Base-by-base conservation (phyloP, 2,329 filamentous ascomycete genomes). In the Diaporthe aspalathi region DNA sequence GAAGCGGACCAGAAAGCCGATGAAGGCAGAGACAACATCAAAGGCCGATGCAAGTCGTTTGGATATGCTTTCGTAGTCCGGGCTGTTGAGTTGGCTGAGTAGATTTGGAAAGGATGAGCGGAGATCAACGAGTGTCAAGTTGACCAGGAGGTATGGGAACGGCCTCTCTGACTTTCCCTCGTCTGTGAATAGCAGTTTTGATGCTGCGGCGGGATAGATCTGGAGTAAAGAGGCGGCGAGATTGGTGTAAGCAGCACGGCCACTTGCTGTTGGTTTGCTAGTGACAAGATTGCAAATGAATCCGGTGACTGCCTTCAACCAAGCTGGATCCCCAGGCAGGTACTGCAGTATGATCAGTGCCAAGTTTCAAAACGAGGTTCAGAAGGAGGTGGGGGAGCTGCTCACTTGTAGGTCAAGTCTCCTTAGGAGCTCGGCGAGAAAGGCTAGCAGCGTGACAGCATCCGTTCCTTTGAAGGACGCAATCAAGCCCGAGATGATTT, bases 61-160 rank as follows among this genome's bases (percentile, higher is more conserved):
- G 1, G 90, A 86, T 9, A 80, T 84, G 20, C 79, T 76, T 2
- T 81, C 77, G 75, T 93, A 92, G 2, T 82, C 81, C 1, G 85
- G 81, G 29, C 81, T 84, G 76, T 90, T 90, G 70, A 92, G 84
- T 68, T 87, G 83, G 52, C 85, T 83, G 2, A 92, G 82, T 1
- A 93, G 83, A 3, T 85, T 82, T 1, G 91, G 91, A 29, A 90
- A 83, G 0, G 89, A 89, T 16, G 90, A 87, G 50, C 89, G 87
- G 32, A 93, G 83, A 76, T 93, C 91, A 70, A 92, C 88, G 43
- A 92, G 84, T 8, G 92, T 77, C n/a, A 92, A 85, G 74, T 88
- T 91, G 68, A 92, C 79, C 70, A 93, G 85, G 5, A 92, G 81
- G 75, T 90, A 92, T 1, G 88, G 86, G 73, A 89, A 88, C 0